A percentile compares a stretch with the other conserved stretches of the same genome.
These are phyloP conservation scores for Apocynum venetum DNA, from an alignment of 257 asterid species.

Conservation along the genomic window DNA sequence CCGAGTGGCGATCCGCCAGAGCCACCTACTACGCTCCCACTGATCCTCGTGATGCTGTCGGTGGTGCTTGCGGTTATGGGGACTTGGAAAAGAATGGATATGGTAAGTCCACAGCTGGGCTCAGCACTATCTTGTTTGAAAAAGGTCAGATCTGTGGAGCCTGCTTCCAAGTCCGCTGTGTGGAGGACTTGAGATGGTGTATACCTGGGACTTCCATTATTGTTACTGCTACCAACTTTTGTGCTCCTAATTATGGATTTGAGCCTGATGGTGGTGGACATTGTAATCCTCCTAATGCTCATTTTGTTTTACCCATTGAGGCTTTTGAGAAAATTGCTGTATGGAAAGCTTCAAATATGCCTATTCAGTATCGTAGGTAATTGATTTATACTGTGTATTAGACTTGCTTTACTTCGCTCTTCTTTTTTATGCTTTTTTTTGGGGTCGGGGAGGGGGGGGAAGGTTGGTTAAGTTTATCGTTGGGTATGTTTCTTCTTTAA, in stretches of 20 bases:
- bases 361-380: constrained; percentile 70
- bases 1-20: constrained; percentile 85
- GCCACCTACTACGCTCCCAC: constrained; percentile 82
- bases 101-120: constrained; percentile 97
- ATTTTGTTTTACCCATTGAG: constrained; percentile 85
- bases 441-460: neutral
- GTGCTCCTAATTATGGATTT: constrained; percentile 88
- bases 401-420: neutral
- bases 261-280: constrained; percentile 83
- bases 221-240: constrained; percentile 90
- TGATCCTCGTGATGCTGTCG: constrained; percentile 73
- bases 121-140: constrained; percentile 67
- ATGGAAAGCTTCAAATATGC: constrained; percentile 94
- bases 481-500: neutral
- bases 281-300: constrained; percentile 91
- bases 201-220: constrained; percentile 89
- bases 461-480: neutral
- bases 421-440: too few species aligned
- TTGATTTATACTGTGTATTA: neutral
- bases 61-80: constrained; percentile 96
- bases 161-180: constrained; percentile 83
- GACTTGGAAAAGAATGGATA: constrained; percentile 73
- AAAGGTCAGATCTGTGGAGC: constrained; percentile 99
- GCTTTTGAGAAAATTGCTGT: constrained; percentile 92
- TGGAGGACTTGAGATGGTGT: constrained; percentile 87